phyloP scores from a whole-genome alignment of 192 early-diverging fungal species.

The Helicostylum pulchrum region DNA sequence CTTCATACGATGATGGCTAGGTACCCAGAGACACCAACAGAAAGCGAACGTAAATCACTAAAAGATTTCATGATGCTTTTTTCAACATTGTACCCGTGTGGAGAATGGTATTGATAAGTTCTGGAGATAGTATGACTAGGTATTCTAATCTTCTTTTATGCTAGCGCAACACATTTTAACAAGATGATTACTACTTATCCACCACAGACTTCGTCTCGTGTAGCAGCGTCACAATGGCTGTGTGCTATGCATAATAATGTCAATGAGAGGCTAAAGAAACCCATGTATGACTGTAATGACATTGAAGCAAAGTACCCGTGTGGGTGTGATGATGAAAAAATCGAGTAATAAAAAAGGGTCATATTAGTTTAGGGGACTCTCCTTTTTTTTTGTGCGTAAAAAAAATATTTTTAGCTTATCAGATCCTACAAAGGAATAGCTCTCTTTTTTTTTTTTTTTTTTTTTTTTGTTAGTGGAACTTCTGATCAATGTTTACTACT shows the following conservation, averaged over 20 bases:
- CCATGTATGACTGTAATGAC: constrained; percentile 73
- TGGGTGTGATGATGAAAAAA: constrained; percentile 62
- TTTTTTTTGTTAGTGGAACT: too few species aligned
- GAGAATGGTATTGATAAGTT: constrained; percentile 65
- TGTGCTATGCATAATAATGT: constrained; percentile 90
- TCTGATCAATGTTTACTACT: too few species aligned
- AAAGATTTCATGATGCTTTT: constrained; percentile 80
- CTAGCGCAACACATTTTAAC: constrained; percentile 88
- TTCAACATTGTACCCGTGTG: constrained; percentile 91
- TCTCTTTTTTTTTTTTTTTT: too few species aligned
- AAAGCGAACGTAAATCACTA: constrained; percentile 72
- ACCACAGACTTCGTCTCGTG: constrained; percentile 70
- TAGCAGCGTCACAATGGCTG: constrained; percentile 78
- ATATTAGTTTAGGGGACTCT: too few species aligned
- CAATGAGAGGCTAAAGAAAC: constrained; percentile 80
- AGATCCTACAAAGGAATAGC: too few species aligned
- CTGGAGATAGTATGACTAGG: not conserved
- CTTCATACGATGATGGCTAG: constrained; percentile 90
- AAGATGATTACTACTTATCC: constrained; percentile 71
- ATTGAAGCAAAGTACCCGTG: constrained; percentile 82
- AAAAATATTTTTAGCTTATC: too few species aligned
- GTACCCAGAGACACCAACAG: constrained; percentile 78
- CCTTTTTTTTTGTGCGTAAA: too few species aligned
- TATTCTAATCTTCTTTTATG: too few species aligned
- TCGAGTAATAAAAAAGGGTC: not conserved